A percentile compares a stretch with the other conserved stretches of the same genome.
phyloP scores from a whole-genome alignment of 2,329 filamentous ascomycete species.

The Xylaria sp. region DNA sequence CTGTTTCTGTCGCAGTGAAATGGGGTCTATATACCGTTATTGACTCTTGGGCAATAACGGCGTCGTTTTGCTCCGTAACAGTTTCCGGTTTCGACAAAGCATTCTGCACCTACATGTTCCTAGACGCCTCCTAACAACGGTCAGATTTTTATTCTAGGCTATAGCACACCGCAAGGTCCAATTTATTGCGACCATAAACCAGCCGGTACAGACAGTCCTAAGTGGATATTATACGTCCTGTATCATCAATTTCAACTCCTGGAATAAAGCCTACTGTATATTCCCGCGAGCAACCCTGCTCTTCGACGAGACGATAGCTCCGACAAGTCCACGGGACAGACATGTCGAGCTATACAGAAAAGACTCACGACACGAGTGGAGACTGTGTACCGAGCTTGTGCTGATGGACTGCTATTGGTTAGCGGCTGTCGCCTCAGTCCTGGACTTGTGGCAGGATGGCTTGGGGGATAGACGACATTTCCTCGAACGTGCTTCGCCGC shows the following conservation, averaged over 20 bases:
- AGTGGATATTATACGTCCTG: constrained; percentile 14
- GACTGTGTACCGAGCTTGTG: constrained; percentile 1
- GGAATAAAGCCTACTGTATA: constrained; percentile 23
- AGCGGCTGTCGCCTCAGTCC: not conserved
- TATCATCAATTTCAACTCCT: constrained; percentile 22
- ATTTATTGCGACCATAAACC: not conserved
- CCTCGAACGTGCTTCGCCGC: not conserved
- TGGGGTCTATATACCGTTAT: too few species aligned
- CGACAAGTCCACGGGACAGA: not conserved
- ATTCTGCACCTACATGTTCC: not conserved
- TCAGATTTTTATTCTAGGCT: not conserved
- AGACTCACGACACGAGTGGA: constrained; percentile 10
- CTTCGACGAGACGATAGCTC: constrained; percentile 14
- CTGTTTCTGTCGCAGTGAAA: not conserved
- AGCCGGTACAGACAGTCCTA: constrained; percentile 9
- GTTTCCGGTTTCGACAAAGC: too few species aligned
- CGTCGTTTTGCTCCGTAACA: too few species aligned
- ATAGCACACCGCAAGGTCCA: constrained; percentile 11
- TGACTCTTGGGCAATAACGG: too few species aligned
- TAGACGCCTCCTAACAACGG: not conserved
- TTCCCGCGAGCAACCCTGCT: constrained; percentile 21
- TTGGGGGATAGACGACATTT: not conserved
- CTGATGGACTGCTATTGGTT: not conserved
- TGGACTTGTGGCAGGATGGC: not conserved
- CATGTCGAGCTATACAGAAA: constrained; percentile 6